Conservation (phyloP, 495 filamentous ascomycete genomes). For the Bryoglossum gracile region DNA sequence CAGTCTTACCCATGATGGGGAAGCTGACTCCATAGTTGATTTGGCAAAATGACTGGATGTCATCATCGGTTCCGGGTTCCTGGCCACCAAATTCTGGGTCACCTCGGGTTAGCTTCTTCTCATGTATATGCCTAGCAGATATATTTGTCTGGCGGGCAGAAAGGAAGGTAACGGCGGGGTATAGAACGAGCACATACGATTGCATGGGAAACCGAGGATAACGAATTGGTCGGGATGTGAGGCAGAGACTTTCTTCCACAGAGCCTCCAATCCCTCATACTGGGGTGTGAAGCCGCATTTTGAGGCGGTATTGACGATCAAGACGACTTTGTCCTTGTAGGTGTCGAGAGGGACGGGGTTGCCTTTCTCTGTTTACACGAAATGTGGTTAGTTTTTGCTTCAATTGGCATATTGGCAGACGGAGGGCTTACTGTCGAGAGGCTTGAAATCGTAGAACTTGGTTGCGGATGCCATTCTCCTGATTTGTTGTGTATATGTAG, state of each 20-base stretch:
- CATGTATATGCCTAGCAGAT: too few relatives aligned
- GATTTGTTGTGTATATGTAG: background rate
- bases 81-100: slow-evolving; percentile 89
- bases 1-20: slow-evolving; percentile 82
- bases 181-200: too few relatives aligned
- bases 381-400: background rate
- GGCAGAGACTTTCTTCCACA: slow-evolving; percentile 72
- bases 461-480: slow-evolving; percentile 80
- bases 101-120: too few relatives aligned
- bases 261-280: slow-evolving; percentile 80
- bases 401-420: background rate
- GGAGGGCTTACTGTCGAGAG: slow-evolving; percentile 60
- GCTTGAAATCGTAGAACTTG: slow-evolving; percentile 85
- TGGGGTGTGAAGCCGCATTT: slow-evolving; percentile 99
- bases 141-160: too few relatives aligned
- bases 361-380: slow-evolving; percentile 58
- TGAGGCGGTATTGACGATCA: slow-evolving; percentile 96
- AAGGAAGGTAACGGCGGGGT: too few relatives aligned
- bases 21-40: slow-evolving; percentile 94
- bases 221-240: slow-evolving; percentile 41
- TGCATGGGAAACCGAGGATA: slow-evolving; percentile 95
- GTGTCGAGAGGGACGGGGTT: slow-evolving; percentile 55
- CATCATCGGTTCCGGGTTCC: slow-evolving; percentile 84
- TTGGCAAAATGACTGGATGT: slow-evolving; percentile 89
- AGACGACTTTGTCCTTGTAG: slow-evolving; percentile 83